Evolutionary conservation across 345 rosid species (phyloP).

Genomic region (Corchorus olitorius): DNA sequence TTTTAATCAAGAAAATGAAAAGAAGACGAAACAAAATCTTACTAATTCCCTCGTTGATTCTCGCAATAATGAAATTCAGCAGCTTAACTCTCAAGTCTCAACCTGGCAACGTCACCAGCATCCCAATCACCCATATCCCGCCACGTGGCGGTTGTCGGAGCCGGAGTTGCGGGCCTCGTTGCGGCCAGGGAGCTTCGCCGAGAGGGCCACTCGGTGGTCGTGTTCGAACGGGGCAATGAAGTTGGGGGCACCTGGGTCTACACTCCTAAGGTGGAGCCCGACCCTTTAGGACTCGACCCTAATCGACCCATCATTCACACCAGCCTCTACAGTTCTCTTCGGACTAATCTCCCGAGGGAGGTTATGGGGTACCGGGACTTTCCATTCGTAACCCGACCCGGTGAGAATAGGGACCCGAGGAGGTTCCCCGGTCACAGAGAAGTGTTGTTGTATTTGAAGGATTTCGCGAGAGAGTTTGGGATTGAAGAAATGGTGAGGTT

Average conservation of each 20-base stretch:
- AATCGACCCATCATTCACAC: conserved; percentile 51
- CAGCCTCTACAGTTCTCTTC: conserved; percentile 77
- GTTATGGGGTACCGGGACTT: conserved; percentile 73
- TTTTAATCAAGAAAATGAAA: too few species aligned
- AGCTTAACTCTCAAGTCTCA: too few species aligned
- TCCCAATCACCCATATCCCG: conserved; percentile 33
- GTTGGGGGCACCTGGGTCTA: conserved; percentile 87
- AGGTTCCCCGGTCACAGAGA: conserved; percentile 70
- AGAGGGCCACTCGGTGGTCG: conserved; percentile 74
- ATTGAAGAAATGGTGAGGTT: conserved; percentile 63
- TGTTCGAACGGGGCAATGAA: conserved; percentile 61
- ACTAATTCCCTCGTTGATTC: too few species aligned
- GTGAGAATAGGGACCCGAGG: conserved; percentile 52
- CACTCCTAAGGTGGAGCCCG: conserved; percentile 53
- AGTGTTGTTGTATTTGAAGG: conserved; percentile 59
- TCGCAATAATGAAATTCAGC: too few species aligned
- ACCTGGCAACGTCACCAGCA: conserved; percentile 33
- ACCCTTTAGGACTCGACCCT: conserved; percentile 64
- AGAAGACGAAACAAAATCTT: too few species aligned
- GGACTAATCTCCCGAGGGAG: conserved; percentile 84
- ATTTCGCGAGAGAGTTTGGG: conserved; percentile 57
- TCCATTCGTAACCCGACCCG: conserved; percentile 49
- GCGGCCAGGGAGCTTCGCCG: conserved; percentile 68
- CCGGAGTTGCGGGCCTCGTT: conserved; percentile 75
- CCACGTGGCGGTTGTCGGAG: conserved; percentile 79